phyloP scores from a whole-genome alignment of 2,329 filamentous ascomycete species.

The Pyricularia sp. region DNA sequence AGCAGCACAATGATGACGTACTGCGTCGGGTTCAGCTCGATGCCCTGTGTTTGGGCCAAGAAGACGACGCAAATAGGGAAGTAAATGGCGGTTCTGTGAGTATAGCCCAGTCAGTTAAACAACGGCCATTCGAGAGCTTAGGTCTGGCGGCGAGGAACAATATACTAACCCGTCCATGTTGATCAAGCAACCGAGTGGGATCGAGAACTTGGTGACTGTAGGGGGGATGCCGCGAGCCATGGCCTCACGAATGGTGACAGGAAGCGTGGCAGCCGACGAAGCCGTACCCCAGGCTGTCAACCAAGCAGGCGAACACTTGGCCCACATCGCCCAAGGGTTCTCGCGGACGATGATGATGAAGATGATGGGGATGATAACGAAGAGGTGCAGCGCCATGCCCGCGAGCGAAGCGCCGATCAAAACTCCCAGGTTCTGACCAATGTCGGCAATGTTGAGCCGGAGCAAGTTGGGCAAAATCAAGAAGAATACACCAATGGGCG shows the following conservation, averaged over 20 bases:
- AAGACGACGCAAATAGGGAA: slow-evolving; percentile 40
- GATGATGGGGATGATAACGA: slow-evolving; percentile 28
- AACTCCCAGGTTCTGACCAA: slow-evolving; percentile 35
- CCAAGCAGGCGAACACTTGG: slow-evolving; percentile 36
- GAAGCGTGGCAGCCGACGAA: slow-evolving; percentile 37
- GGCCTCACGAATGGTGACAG: slow-evolving; percentile 31
- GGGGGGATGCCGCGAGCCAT: slow-evolving; percentile 26
- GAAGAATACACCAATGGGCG: slow-evolving; percentile 40
- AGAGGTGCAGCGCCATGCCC: slow-evolving; percentile 13
- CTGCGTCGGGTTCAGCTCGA: slow-evolving; percentile 25
- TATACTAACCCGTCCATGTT: slow-evolving; percentile 31
- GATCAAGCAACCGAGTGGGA: slow-evolving; percentile 34
- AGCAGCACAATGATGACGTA: slow-evolving; percentile 36
- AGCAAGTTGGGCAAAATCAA: slow-evolving; percentile 38
- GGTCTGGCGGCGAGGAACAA: too few species aligned
- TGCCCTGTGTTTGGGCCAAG: slow-evolving; percentile 35
- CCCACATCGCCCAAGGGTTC: slow-evolving; percentile 35
- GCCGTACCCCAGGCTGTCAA: slow-evolving; percentile 41
- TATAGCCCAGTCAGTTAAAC: neutral
- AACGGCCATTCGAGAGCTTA: neutral
- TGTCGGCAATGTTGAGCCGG: slow-evolving; percentile 30
- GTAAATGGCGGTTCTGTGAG: slow-evolving; percentile 35
- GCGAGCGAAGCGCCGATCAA: slow-evolving; percentile 26
- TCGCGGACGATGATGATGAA: slow-evolving; percentile 26
- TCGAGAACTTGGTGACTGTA: slow-evolving; percentile 29